Percentiles rank a stretch among this genome's conserved stretches.
Evolutionary conservation across 2,329 filamentous ascomycete species (phyloP).

Genomic region (Diatrype stigma): DNA sequence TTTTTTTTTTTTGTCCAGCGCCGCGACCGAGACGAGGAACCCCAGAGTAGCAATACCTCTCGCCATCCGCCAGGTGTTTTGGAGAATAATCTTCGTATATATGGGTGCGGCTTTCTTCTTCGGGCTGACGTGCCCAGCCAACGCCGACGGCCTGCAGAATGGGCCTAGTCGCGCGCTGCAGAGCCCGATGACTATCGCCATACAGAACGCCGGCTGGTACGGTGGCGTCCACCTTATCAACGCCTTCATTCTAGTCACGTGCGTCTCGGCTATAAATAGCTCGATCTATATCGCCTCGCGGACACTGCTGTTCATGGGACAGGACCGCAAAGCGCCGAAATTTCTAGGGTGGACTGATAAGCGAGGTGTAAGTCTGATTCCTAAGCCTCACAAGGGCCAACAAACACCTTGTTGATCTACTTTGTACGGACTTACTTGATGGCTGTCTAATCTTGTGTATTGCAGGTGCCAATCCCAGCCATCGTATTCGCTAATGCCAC

Average conservation of each 20-base stretch:
- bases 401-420: no score
- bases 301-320: conserved; percentile 72
- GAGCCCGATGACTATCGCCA: conserved; percentile 69
- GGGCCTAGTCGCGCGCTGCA: conserved; percentile 60
- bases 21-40: conserved; percentile 58
- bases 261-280: conserved; percentile 67
- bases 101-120: conserved; percentile 73
- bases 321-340: conserved; percentile 65
- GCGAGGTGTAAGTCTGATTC: conserved; percentile 39
- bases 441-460: not conserved
- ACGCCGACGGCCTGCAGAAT: conserved; percentile 60
- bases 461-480: conserved; percentile 47
- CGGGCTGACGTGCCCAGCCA: conserved; percentile 67
- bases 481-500: conserved; percentile 68
- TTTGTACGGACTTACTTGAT: not conserved
- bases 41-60: conserved; percentile 51
- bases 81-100: conserved; percentile 59
- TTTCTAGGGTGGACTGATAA: conserved; percentile 65
- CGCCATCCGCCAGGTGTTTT: conserved; percentile 57
- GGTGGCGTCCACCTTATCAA: conserved; percentile 74
- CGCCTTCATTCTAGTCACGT: conserved; percentile 70
- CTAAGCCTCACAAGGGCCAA: no score
- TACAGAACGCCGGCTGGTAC: conserved; percentile 70
- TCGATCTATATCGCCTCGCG: conserved; percentile 75
- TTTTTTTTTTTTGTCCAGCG: conserved; percentile 19